phyloP scores from a whole-genome alignment of 108 stramenopile genomes.

The Schizochytrium sp. region DNA sequence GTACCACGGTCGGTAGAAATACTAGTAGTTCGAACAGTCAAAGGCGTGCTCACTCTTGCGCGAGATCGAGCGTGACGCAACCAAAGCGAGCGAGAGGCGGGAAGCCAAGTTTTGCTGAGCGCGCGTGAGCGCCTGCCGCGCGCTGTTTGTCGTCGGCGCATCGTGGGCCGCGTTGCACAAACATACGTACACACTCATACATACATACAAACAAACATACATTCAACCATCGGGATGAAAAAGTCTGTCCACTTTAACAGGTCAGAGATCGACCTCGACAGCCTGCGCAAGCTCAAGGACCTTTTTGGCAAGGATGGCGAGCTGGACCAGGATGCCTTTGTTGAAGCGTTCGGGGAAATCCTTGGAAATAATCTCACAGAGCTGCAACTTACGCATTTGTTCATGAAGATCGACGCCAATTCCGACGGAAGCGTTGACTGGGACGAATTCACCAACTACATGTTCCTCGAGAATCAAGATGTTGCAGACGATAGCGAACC shows the following conservation, averaged over 20 bases:
- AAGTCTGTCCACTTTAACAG: not conserved
- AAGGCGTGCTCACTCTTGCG: too few relatives aligned
- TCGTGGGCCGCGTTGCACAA: too few relatives aligned
- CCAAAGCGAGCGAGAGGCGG: too few relatives aligned
- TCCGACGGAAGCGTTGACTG: slow-evolving; percentile 38
- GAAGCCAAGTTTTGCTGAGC: too few relatives aligned
- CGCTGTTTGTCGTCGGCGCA: too few relatives aligned
- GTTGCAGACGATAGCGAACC: not conserved
- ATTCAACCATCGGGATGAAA: not conserved
- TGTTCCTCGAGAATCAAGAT: slow-evolving; percentile 27
- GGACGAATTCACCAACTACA: slow-evolving; percentile 43
- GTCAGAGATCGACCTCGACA: not conserved
- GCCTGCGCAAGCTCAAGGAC: not conserved
- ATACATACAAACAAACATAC: too few relatives aligned
- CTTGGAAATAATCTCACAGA: slow-evolving; percentile 16
- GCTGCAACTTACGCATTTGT: slow-evolving; percentile 26
- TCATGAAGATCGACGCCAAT: slow-evolving; percentile 47
- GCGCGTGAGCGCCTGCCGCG: too few relatives aligned
- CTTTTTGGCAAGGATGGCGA: slow-evolving; percentile 17
- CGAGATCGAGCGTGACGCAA: too few relatives aligned
- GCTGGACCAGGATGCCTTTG: slow-evolving; percentile 25
- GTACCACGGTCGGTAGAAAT: too few relatives aligned
- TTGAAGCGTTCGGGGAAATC: slow-evolving; percentile 22
- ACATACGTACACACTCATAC: too few relatives aligned
- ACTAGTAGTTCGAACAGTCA: too few relatives aligned